A percentile compares a stretch with the other conserved stretches of the same genome.
These are phyloP conservation scores for Brasilioporus rufonigricans DNA, from an alignment of 768 basidiomycete genomes.

Conservation along the genomic window DNA sequence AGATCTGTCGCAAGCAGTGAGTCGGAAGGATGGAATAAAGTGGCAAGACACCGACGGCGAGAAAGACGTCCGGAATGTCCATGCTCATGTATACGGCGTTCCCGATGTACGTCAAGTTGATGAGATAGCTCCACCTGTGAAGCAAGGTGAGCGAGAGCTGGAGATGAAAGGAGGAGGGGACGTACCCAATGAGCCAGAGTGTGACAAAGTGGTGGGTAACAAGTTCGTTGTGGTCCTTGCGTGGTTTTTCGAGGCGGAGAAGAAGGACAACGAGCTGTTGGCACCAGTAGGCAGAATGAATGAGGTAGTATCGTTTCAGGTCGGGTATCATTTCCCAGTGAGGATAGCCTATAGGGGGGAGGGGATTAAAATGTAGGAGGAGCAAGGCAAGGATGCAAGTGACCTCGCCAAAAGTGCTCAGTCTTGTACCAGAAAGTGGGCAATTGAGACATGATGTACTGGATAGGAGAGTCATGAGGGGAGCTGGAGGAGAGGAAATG, in stretches of 20 bases:
- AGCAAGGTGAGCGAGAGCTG: background rate
- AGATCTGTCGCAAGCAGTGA: constrained; percentile 45
- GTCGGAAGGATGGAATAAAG: background rate
- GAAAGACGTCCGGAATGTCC: constrained; percentile 90
- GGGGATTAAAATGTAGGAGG: background rate
- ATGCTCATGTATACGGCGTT: constrained; percentile 93
- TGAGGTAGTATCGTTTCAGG: constrained; percentile 90
- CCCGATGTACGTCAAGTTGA: constrained; percentile 84
- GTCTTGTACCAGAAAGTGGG: constrained; percentile 88
- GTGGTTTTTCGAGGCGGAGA: constrained; percentile 87
- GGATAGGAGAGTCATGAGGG: background rate
- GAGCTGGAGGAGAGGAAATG: background rate
- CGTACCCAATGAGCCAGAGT: constrained; percentile 86
- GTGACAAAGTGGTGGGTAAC: constrained; percentile 92
- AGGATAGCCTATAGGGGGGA: constrained; percentile 63
- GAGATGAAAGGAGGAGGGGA: background rate
- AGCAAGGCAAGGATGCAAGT: constrained; percentile 8
- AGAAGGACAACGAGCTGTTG: constrained; percentile 88
- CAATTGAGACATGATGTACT: constrained; percentile 81
- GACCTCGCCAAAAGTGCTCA: constrained; percentile 81
- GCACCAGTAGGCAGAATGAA: constrained; percentile 92
- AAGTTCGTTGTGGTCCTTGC: constrained; percentile 87
- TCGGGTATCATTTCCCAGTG: constrained; percentile 83
- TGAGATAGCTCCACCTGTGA: constrained; percentile 75
- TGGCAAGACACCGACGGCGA: constrained; percentile 58